These are phyloP conservation scores for Rhododendron henanense DNA, from an alignment of 148 eudicot species.

Conservation along the genomic window DNA sequence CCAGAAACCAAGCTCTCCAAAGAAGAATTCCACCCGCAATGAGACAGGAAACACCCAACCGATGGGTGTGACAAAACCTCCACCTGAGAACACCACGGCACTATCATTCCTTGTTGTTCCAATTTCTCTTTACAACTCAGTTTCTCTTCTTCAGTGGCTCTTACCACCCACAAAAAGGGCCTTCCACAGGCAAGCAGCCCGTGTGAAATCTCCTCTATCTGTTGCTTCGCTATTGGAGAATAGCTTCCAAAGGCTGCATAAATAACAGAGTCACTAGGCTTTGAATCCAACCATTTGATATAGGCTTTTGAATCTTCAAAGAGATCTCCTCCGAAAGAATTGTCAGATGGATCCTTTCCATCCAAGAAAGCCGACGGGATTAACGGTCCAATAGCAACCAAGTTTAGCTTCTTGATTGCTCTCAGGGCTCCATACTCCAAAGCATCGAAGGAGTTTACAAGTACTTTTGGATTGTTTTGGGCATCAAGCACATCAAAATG, in stretches of 20 bases:
- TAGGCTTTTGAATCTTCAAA: slow-evolving; percentile 18
- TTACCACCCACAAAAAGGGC: slow-evolving; percentile 40
- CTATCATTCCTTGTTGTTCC: slow-evolving; percentile 23
- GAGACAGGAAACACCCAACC: slow-evolving; percentile 26
- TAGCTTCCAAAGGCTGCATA: slow-evolving; percentile 50
- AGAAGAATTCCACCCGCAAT: slow-evolving; percentile 38
- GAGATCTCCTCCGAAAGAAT: slow-evolving; percentile 25
- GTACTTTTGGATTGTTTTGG: slow-evolving; percentile 26
- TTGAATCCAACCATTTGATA: slow-evolving; percentile 31
- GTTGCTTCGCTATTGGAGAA: slow-evolving; percentile 13
- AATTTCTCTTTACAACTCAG: slow-evolving; percentile 5
- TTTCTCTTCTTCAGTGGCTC: slow-evolving; percentile 19
- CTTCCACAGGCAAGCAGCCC: slow-evolving; percentile 19
- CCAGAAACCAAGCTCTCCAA: slow-evolving; percentile 27
- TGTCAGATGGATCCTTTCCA: slow-evolving; percentile 14
- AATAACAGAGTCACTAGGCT: slow-evolving; percentile 6
- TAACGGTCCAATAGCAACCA: slow-evolving; percentile 41
- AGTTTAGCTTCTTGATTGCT: slow-evolving; percentile 13
- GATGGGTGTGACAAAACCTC: slow-evolving; percentile 29
- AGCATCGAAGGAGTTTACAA: slow-evolving; percentile 42
- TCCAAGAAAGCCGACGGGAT: slow-evolving; percentile 5
- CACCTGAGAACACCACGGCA: slow-evolving; percentile 35
- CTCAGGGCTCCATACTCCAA: slow-evolving; percentile 26
- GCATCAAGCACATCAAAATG: slow-evolving; percentile 32
- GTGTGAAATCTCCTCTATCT: slow-evolving; percentile 29